These are phyloP conservation scores for Metschnikowia lunata DNA, from an alignment of 805 yeast genomes.

Conservation along the genomic window DNA sequence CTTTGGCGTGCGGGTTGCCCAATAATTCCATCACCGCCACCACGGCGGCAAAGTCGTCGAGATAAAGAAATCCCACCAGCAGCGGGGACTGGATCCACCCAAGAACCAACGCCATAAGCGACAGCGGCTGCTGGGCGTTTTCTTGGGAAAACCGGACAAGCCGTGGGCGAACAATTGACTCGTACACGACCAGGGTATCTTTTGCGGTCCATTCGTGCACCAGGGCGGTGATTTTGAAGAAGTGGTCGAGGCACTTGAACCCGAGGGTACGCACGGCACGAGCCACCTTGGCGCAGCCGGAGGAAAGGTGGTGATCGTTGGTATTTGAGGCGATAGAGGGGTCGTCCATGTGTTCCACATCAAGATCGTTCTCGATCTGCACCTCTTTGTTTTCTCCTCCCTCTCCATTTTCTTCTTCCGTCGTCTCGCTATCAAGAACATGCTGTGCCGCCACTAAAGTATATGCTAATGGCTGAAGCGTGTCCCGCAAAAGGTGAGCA, in stretches of 20 bases:
- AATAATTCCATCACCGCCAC: constrained; percentile 54
- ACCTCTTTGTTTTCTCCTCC: too few species aligned
- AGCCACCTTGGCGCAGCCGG: constrained; percentile 37
- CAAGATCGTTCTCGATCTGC: too few species aligned
- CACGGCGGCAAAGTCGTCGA: constrained; percentile 53
- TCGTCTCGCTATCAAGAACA: constrained; percentile 23
- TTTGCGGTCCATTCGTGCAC: constrained; percentile 48
- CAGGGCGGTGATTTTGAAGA: constrained; percentile 53
- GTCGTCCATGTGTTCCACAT: too few species aligned
- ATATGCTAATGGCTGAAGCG: constrained; percentile 55
- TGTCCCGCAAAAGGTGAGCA: constrained; percentile 43
- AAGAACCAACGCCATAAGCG: constrained; percentile 62
- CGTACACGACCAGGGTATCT: constrained; percentile 46
- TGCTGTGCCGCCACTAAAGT: constrained; percentile 52
- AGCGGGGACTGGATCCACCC: constrained; percentile 45
- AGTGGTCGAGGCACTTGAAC: constrained; percentile 53
- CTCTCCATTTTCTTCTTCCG: constrained; percentile 16
- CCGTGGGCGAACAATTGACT: constrained; percentile 57
- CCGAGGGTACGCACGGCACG: constrained; percentile 63
- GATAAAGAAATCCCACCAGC: constrained; percentile 48
- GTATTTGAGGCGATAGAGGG: too few species aligned
- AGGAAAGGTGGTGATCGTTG: too few species aligned
- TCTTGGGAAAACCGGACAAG: constrained; percentile 64
- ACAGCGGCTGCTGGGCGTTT: constrained; percentile 79
- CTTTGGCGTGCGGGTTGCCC: constrained; percentile 56